Conservation (phyloP, 495 filamentous ascomycete species). For the Podospora pseudoanserina region DNA sequence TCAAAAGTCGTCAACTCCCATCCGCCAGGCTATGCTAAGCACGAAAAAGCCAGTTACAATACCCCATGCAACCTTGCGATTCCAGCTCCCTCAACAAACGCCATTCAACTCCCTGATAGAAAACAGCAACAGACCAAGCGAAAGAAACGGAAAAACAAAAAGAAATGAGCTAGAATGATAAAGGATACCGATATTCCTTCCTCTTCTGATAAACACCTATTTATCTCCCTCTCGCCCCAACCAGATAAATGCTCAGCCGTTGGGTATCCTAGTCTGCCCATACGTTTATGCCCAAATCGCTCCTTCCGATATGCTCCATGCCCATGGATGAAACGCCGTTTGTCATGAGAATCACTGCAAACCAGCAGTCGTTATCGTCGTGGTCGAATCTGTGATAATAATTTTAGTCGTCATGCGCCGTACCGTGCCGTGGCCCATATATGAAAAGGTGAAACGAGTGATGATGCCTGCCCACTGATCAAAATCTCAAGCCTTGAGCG, state of each 20-base stretch:
- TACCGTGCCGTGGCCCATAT: not conserved
- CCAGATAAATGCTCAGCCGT: not conserved
- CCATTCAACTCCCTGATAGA: not conserved
- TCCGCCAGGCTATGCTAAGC: not conserved
- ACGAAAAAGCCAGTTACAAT: not conserved
- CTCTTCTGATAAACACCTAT: not conserved
- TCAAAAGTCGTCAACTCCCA: not conserved
- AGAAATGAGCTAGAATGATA: not conserved
- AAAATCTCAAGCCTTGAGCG: slow-evolving; percentile 39
- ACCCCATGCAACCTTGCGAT: not conserved
- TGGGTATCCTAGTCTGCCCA: not conserved
- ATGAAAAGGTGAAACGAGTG: not conserved
- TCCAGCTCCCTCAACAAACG: not conserved
- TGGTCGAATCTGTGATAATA: not conserved
- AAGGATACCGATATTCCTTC: not conserved
- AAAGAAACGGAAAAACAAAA: not conserved
- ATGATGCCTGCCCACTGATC: not conserved
- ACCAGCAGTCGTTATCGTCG: not conserved
- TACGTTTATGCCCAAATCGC: not conserved
- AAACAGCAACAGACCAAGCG: not conserved
- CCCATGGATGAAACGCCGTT: not conserved
- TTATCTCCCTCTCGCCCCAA: not conserved
- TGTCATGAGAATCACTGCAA: not conserved
- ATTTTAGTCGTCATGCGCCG: not conserved
- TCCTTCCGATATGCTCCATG: not conserved